Percentiles rank a stretch among this genome's conserved stretches.
These are phyloP conservation scores for Phytopythium boreale DNA, from an alignment of 352 stramenopile species.

Conservation along the genomic window DNA sequence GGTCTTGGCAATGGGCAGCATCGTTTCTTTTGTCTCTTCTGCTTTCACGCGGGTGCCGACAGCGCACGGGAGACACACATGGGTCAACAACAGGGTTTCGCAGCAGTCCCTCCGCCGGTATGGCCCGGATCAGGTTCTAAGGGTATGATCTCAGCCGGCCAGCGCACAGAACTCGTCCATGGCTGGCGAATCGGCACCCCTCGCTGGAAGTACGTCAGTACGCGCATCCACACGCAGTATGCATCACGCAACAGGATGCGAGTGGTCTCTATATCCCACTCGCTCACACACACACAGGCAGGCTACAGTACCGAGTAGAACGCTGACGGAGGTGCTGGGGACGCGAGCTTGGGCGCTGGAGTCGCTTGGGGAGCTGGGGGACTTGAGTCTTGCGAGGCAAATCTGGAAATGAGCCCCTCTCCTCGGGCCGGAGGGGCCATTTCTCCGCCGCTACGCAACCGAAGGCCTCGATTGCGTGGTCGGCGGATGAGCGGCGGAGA, in stretches of 20 bases:
- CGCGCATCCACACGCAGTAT: conserved; percentile 1
- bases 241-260: background rate
- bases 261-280: background rate
- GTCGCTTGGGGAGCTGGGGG: background rate
- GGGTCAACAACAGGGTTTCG: conserved; percentile 17
- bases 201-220: conserved; percentile 52
- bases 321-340: background rate
- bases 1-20: conserved; percentile 39
- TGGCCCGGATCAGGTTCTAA: conserved; percentile 67
- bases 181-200: conserved; percentile 44
- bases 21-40: conserved; percentile 4
- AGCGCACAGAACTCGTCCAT: conserved; percentile 47
- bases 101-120: conserved; percentile 63
- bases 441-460: too few relatives aligned
- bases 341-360: background rate
- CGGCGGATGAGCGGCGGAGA: conserved; percentile 8
- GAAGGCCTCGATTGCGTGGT: background rate
- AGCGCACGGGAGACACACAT: conserved; percentile 11
- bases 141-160: conserved; percentile 57
- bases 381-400: conserved; percentile 14
- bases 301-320: conserved; percentile 7
- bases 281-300: background rate
- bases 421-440: too few relatives aligned
- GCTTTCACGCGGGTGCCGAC: background rate
- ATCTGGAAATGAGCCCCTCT: conserved; percentile 14